Percentiles rank a stretch among this genome's conserved stretches.
Evolutionary conservation across 176 grass and related monocot species (phyloP).

Genomic region (Pontederia crassipes): DNA sequence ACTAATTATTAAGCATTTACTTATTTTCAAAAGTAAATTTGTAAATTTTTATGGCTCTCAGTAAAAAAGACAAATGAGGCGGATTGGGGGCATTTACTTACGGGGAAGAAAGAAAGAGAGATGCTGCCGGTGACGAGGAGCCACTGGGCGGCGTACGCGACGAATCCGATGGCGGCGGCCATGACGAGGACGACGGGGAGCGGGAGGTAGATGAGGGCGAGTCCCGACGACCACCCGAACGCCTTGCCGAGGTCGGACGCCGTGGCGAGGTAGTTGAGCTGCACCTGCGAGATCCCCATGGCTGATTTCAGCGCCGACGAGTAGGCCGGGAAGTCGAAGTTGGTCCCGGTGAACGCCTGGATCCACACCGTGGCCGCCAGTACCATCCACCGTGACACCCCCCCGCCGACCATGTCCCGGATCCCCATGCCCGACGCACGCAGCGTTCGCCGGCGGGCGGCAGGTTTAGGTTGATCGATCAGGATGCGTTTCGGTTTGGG

Average conservation of each 20-base stretch:
- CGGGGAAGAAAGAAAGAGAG: conserved; percentile 44
- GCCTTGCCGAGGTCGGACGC: conserved; percentile 91
- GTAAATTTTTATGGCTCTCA: too few relatives aligned
- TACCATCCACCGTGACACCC: conserved; percentile 50
- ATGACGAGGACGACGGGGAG: conserved; percentile 53
- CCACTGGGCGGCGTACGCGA: conserved; percentile 55
- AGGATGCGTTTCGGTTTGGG: too few relatives aligned
- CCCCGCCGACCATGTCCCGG: background rate
- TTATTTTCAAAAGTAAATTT: too few relatives aligned
- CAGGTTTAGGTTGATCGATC: too few relatives aligned
- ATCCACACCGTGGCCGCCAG: conserved; percentile 72
- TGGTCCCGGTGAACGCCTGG: conserved; percentile 86
- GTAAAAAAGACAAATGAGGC: too few relatives aligned
- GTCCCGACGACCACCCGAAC: conserved; percentile 68
- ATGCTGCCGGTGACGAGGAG: conserved; percentile 29
- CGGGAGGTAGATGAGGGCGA: conserved; percentile 60
- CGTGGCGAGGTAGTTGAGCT: conserved; percentile 75
- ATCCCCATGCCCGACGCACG: too few relatives aligned
- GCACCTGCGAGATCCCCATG: conserved; percentile 57
- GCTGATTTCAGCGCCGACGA: conserved; percentile 59
- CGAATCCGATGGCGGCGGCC: conserved; percentile 47
- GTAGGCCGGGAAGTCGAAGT: conserved; percentile 97
- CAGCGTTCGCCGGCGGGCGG: too few relatives aligned
- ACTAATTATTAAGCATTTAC: too few relatives aligned
- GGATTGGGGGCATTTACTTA: conserved; percentile 8